A percentile compares a stretch with the other conserved stretches of the same genome.
These are phyloP conservation scores for Cordyceps militaris DNA, from an alignment of 2,329 filamentous ascomycete genomes.

Conservation along the genomic window DNA sequence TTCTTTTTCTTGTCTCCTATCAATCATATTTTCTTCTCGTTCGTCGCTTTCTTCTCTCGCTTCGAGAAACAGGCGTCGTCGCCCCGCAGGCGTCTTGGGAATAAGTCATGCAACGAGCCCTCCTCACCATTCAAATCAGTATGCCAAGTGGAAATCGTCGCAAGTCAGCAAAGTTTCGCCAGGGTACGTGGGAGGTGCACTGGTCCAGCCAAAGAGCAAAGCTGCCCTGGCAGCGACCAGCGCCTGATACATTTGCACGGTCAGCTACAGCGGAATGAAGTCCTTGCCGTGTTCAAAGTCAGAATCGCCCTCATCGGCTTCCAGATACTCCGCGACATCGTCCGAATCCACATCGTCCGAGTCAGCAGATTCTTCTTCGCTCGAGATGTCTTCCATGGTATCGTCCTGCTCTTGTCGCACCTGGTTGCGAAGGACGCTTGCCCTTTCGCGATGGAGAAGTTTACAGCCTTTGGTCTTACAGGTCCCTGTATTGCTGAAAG, in stretches of 20 bases:
- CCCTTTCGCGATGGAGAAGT: slow-evolving; percentile 80
- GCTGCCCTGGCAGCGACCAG: background rate
- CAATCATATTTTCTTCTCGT: background rate
- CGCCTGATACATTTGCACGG: slow-evolving; percentile 1
- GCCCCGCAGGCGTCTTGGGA: background rate
- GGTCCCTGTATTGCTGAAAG: slow-evolving; percentile 83
- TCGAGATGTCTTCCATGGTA: slow-evolving; percentile 63
- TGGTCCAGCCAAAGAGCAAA: background rate
- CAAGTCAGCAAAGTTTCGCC: background rate
- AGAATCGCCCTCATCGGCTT: slow-evolving; percentile 45
- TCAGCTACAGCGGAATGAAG: slow-evolving; percentile 42
- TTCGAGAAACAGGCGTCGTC: background rate
- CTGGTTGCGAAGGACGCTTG: slow-evolving; percentile 68
- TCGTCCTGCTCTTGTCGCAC: slow-evolving; percentile 47
- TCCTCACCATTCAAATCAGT: background rate
- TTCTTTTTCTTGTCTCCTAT: background rate
- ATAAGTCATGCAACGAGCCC: background rate
- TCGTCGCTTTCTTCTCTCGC: background rate
- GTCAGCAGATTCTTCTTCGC: slow-evolving; percentile 65
- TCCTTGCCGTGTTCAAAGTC: slow-evolving; percentile 54
- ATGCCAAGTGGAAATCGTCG: background rate
- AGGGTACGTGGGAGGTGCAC: background rate
- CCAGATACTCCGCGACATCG: slow-evolving; percentile 59
- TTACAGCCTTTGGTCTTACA: slow-evolving; percentile 79
- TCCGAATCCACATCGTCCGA: slow-evolving; percentile 78